Evolutionary conservation across 139 green algal species (phyloP).

Genomic region (Dunaliella primolecta): DNA sequence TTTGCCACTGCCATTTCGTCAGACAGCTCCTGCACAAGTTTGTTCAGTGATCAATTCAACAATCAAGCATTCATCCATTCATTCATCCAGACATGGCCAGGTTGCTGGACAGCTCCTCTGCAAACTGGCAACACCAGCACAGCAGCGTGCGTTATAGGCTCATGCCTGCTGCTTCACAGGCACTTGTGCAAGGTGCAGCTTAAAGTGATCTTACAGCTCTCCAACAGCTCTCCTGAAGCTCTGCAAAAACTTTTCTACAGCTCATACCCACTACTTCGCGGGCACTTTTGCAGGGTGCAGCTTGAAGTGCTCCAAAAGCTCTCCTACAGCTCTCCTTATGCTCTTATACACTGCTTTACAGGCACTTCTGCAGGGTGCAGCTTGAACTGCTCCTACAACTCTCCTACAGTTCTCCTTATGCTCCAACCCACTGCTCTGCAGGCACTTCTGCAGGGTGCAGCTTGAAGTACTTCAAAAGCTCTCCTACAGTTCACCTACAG

Average conservation of each 20-base stretch:
- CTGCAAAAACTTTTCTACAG: no score
- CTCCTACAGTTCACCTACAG: no score
- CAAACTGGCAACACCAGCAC: no score
- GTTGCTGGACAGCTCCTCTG: no score
- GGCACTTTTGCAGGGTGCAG: constrained; percentile 54
- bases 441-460: constrained; percentile 55
- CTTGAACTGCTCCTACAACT: constrained; percentile 56
- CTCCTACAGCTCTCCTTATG: no score
- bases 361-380: constrained; percentile 55
- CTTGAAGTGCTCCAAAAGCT: constrained; percentile 56
- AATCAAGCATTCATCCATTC: no score
- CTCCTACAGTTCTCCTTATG: no score
- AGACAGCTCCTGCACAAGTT: constrained; percentile 51
- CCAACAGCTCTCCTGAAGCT: no score
- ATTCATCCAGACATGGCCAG: no score
- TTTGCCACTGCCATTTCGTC: constrained; percentile 57
- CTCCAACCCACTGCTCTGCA: constrained; percentile 31
- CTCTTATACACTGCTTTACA: constrained; percentile 35
- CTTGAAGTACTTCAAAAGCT: constrained; percentile 56
- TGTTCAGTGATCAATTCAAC: background rate
- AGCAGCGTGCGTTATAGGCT: no score
- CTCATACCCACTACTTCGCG: constrained; percentile 35
- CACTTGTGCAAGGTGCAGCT: constrained; percentile 55
- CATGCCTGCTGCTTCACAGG: constrained; percentile 39
- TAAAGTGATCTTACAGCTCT: constrained; percentile 55